Base-by-base conservation (phyloP, 2,329 filamentous ascomycete species). In the Lasiodiplodia gonubiensis region DNA sequence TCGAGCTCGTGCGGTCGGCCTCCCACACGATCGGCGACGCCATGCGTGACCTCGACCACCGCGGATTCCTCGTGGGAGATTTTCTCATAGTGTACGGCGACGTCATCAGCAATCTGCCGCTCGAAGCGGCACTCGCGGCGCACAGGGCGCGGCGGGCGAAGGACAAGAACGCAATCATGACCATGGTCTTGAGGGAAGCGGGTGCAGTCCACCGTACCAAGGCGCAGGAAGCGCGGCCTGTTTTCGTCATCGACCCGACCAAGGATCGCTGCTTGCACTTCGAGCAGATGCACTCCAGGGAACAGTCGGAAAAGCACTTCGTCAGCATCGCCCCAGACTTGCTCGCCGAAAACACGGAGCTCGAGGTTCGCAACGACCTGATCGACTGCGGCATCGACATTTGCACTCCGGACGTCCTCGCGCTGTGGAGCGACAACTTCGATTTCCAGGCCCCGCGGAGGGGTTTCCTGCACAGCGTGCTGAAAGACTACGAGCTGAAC, bases 111-210 rank as follows among this genome's bases (percentile, higher is more conserved):
- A 98, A 97, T 75, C 83, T 98, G 67, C 87, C 91, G 21, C 88
- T 99, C n/a, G 92, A 94, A 69, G 84, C 84, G 57, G 91, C 92
- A 10, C 82, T 99, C 63, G 88, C 89, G 3, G 89, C 88, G 64
- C 95, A 99, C 78, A 89, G 92, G 69, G 90, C 90, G 66, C 90
- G 95, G 68, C 88, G 93, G 68, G 87, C 90, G 75, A 89, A 89
- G 65, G 93, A 96, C 81, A 94, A 95, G 74, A 94, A 97, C 77
- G 93, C 94, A 46, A 97, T 97, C 80, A 98, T 99, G 95, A 99
- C 95, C 3, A 91, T 97, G 86, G 88, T 99, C 14, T 82, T 98
- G 68, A 87, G 93, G 54, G 90, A 94, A 76, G 92, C 90, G 10
- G 92, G 92, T 54, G 81, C 86, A 7, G 84, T 84, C 57, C 93